Evolutionary conservation across 331 rosid genomes (phyloP), one percentile per base, ranked within the genome.

Genomic region (Telfairia occidentalis): DNA sequence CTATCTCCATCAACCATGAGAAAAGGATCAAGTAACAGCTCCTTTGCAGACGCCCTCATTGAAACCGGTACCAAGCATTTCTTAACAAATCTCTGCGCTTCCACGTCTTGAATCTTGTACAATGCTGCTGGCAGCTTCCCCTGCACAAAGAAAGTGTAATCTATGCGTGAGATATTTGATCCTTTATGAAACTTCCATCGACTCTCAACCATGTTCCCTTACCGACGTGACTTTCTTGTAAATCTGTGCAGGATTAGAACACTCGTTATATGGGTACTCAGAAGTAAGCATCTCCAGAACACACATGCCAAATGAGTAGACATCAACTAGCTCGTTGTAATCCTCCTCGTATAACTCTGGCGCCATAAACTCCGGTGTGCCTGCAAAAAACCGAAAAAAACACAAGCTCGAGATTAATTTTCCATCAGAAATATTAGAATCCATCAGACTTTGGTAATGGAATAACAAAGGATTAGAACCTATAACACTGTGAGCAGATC

Each of bases 301-400:
- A 80, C 98, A 92, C 98, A 92, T 87, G 86, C 98, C 98, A 72
- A 92, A 92, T 53, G 98, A 89, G 77, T 92, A 92, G 74, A 92
- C 96, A 79, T 92, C 98, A 72, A 92, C 96, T 11, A 92, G 98
- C 76, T 89, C 98, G 54, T 87, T 86, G 89, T 92, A 90, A 79
- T 90, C 86, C 78, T 92, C 98, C 64, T 90, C 98, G 30, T 92
- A 90, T 26, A 92, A 50, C 77, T 92, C 98, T 19, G 98, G 97
- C 42, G 97, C 97, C 96, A 92, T 92, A 82, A 92, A 92, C 82
- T 92, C 98, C 0, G 98, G 96, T 21, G 98, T 92, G 81, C 98
- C 98, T 92, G 37, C 45, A 12, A 15, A 13, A 10, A 65, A 38
- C 15, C 19, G 32, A 38, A 67, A 79, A 40, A 60, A 76, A 16